Base-by-base conservation (phyloP, 768 basidiomycete genomes). In the Lenzites betulinus region DNA sequence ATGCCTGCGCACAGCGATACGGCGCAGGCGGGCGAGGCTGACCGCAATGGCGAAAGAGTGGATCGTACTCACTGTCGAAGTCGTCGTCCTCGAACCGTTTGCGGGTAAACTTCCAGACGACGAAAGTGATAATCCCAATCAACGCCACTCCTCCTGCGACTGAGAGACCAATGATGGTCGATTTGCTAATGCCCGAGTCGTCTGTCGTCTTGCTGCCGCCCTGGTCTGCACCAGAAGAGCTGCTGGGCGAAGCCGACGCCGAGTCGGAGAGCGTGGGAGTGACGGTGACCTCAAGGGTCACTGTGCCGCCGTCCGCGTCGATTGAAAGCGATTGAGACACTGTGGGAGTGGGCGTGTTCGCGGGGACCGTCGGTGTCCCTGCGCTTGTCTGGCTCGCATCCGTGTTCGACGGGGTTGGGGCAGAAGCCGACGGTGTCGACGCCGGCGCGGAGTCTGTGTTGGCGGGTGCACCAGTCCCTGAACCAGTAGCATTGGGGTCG, bases 81-180 rank as follows among this genome's bases (percentile, higher is more conserved):
- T 90, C 91, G 25, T 67, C 66, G 53, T 71, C 72, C 25, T 78
- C 63, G 69, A 87, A 85, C 58, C 88, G 87, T 71, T 93, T 94
- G 68, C 88, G 81, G 2, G 89, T 90, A 69, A 92, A 84, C 74
- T 94, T 94, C 92, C 93, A 94, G 38, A 90, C 76, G 64, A 92
- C 82, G 77, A 94, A 94, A 16, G 78, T 84, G 52, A 87, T 74
- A 53, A 94, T 79, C 11, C 82, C 88, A 66, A 94, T 73, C 20
- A 87, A 73, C 23, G 90, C 88, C 55, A 93, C 77, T 54, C 90
- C 92, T 43, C 90, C 92, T 3, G 90, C 86, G 23, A 93, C 90
- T 0, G 90, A 87, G 59, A 94, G 78, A 35, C 91, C 92, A 44
- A 93, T 72, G 67, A 94, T 90, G 41, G 89, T 88, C 3, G 89